A percentile compares a stretch with the other conserved stretches of the same genome.
phyloP scores from a whole-genome alignment of 768 basidiomycete species.

The Pisolithus orientalis region DNA sequence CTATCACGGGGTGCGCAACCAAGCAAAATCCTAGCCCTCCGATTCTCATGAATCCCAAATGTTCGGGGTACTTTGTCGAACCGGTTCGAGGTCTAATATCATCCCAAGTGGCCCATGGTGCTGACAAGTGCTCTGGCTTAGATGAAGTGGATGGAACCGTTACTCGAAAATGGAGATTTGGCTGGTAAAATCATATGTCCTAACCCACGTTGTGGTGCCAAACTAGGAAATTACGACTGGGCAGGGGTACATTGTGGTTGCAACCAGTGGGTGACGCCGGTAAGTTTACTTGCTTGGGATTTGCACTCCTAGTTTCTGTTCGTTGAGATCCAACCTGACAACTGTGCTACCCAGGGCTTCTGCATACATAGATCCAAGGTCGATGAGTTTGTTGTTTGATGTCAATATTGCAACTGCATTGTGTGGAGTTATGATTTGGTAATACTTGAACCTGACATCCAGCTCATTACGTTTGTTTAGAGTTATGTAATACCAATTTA shows the following conservation, averaged over 20 bases:
- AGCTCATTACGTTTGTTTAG: too few species aligned
- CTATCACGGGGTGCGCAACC: conserved; percentile 8
- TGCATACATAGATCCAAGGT: conserved; percentile 67
- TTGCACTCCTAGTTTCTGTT: not conserved
- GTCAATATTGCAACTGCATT: not conserved
- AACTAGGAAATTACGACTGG: conserved; percentile 97
- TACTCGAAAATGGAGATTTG: conserved; percentile 67
- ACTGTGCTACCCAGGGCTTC: conserved; percentile 39
- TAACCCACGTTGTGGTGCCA: conserved; percentile 82
- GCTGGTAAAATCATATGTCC: conserved; percentile 91
- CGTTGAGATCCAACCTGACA: not conserved
- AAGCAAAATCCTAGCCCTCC: conserved; percentile 42
- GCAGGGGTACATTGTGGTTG: conserved; percentile 90
- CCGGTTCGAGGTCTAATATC: conserved; percentile 53
- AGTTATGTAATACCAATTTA: too few species aligned
- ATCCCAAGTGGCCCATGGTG: not conserved
- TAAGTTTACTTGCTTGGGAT: conserved; percentile 31
- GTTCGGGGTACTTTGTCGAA: conserved; percentile 96
- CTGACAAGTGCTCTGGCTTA: conserved; percentile 16
- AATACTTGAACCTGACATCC: too few species aligned
- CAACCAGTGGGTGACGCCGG: conserved; percentile 88
- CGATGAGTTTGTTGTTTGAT: conserved; percentile 44
- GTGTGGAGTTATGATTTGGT: not conserved
- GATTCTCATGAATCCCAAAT: conserved; percentile 71
- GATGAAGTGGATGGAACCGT: conserved; percentile 96